These are phyloP conservation scores for Pachysandra terminalis DNA, from an alignment of 164 flowering plant species.

Conservation along the genomic window DNA sequence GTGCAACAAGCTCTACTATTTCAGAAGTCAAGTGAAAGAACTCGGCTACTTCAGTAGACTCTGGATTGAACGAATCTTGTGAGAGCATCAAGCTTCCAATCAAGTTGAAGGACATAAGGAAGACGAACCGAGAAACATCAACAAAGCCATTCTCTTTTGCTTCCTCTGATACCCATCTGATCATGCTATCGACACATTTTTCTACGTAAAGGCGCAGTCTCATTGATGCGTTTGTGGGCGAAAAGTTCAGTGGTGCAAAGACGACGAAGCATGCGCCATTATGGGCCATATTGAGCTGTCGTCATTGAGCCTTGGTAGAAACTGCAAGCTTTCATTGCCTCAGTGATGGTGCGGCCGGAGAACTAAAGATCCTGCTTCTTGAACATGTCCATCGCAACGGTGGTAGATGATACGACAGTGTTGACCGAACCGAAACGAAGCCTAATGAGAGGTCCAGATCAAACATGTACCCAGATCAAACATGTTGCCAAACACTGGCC, in stretches of 20 bases:
- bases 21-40: conserved; percentile 12
- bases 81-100: conserved; percentile 25
- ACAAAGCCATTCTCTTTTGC: conserved; percentile 3
- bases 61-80: conserved; percentile 10
- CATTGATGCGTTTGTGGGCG: conserved; percentile 16
- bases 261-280: conserved; percentile 21
- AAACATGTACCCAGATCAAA: conserved; percentile 18
- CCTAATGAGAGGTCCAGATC: conserved; percentile 21
- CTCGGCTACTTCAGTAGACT: conserved; percentile 17
- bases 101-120: conserved; percentile 22
- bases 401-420: too few relatives aligned
- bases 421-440: too few relatives aligned
- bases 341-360: conserved; percentile 9
- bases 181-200: conserved; percentile 17
- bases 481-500: conserved; percentile 19
- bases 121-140: conserved; percentile 14
- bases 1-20: conserved; percentile 9
- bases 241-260: conserved; percentile 19
- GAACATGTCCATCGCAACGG: conserved; percentile 27
- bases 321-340: conserved; percentile 9
- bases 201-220: conserved; percentile 5
- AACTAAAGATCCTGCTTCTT: conserved; percentile 21
- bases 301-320: conserved; percentile 12
- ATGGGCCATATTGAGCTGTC: conserved; percentile 14
- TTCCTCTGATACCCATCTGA: conserved; percentile 17